phyloP scores from a whole-genome alignment of 495 filamentous ascomycete species.

The Penicillium pulvis region DNA sequence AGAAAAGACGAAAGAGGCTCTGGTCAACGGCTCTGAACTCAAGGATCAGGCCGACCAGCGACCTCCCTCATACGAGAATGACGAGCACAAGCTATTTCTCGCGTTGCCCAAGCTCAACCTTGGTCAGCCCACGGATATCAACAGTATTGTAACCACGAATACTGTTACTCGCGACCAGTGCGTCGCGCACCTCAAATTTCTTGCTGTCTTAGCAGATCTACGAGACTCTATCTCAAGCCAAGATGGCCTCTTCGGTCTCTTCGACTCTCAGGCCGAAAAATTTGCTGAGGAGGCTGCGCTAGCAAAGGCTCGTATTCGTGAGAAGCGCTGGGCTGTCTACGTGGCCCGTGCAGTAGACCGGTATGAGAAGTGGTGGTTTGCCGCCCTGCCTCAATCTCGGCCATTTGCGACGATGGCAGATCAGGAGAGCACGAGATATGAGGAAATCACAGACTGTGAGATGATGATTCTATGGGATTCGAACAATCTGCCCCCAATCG shows the following conservation, averaged over 20 bases:
- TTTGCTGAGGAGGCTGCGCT: slow-evolving; percentile 16
- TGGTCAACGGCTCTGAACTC: background rate
- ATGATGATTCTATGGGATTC: slow-evolving; percentile 19
- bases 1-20: background rate
- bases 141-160: background rate
- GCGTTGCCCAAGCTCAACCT: slow-evolving; percentile 24
- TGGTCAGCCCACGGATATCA: background rate
- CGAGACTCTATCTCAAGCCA: slow-evolving; percentile 64
- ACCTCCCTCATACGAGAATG: slow-evolving; percentile 25
- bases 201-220: slow-evolving; percentile 67
- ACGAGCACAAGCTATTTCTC: slow-evolving; percentile 6
- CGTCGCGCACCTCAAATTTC: slow-evolving; percentile 77
- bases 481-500: slow-evolving; percentile 30
- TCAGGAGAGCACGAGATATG: slow-evolving; percentile 14
- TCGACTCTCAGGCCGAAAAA: slow-evolving; percentile 46
- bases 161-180: slow-evolving; percentile 40
- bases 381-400: slow-evolving; percentile 23
- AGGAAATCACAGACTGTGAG: slow-evolving; percentile 13
- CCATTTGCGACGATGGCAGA: slow-evolving; percentile 15
- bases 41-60: slow-evolving; percentile 7
- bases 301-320: slow-evolving; percentile 49
- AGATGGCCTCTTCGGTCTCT: slow-evolving; percentile 69
- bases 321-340: slow-evolving; percentile 81
- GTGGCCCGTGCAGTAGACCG: slow-evolving; percentile 71
- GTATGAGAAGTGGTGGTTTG: slow-evolving; percentile 71